Evolutionary conservation across 768 basidiomycete genomes (phyloP), one percentile per base, ranked within the genome.

Genomic region (Lentinula sp.): DNA sequence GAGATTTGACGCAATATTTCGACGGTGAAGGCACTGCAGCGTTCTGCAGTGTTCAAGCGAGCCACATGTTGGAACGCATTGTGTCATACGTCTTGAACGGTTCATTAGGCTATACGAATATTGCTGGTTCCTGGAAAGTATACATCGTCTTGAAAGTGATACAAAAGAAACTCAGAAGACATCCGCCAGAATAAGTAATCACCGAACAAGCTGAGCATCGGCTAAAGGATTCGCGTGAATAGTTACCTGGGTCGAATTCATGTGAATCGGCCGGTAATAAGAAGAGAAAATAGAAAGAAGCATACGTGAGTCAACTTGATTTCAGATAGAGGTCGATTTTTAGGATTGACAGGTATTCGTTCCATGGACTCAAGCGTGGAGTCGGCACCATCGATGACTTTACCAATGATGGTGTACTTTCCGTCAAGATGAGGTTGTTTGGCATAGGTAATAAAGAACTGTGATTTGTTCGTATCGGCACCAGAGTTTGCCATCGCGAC

Each of bases 401-500:
- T 93, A 60, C 94, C 96, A 63, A 98, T 87, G 57, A 98, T 97
- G 15, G 93, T 93, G 74, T 91, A 90, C 71, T 97, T 98, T 64
- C 88, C 88, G 70, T 99, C 96, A 15, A 99, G 83, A 71, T 97
- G 95, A 0, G 91, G 76, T 67, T 98, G 96, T 71, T 98, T 98
- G 2, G 89, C 78, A 70, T 98, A 98, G 3, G 92, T 86, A 68
- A 95, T 81, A 71, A 93, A 93, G 72, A 93, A 93, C 70, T 94
- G 91, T 48, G 81, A 88, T 74, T 96, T 98, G 78, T 98, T 99
- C 37, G 90, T 85, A 71, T 97, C 93, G 9, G 87, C 87, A 1
- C 97, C 97, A 7, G 92, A 88, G 74, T 98, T 99, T 59, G 97
- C 97, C 95, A 98, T 98, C 33, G 97, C 97, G 15, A 98, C 88